These are phyloP conservation scores for Tylopilus cervinicoccineus DNA, from an alignment of 768 basidiomycete genomes.

Conservation along the genomic window DNA sequence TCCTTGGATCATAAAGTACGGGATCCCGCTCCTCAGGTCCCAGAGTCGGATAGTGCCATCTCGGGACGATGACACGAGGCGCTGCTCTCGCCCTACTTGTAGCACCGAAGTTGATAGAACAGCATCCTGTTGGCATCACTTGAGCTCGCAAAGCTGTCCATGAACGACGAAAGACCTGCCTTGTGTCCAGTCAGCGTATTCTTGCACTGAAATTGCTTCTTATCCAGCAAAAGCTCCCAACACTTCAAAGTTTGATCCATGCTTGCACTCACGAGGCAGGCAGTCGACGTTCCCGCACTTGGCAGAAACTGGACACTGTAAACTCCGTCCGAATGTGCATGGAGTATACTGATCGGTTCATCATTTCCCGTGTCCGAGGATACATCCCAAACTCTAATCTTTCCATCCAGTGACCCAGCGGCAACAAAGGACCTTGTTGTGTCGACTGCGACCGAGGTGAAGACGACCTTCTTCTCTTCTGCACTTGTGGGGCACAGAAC, in stretches of 20 bases:
- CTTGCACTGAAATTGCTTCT: conserved; percentile 26
- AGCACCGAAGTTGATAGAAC: conserved; percentile 29
- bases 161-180: conserved; percentile 6
- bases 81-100: conserved; percentile 31
- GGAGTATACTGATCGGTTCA: conserved; percentile 20
- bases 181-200: conserved; percentile 31
- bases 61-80: conserved; percentile 36
- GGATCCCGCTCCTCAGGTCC: conserved; percentile 30
- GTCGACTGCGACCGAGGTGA: conserved; percentile 30
- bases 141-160: background rate
- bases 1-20: conserved; percentile 35
- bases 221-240: conserved; percentile 40
- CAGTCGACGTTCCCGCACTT: conserved; percentile 23
- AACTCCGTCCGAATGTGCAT: conserved; percentile 29
- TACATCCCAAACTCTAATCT: conserved; percentile 50
- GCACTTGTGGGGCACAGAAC: conserved; percentile 16
- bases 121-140: conserved; percentile 22
- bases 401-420: conserved; percentile 49
- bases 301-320: conserved; percentile 31
- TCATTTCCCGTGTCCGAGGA: conserved; percentile 31
- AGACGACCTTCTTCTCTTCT: conserved; percentile 22
- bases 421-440: conserved; percentile 41
- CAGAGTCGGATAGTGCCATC: conserved; percentile 36
- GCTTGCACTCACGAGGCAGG: conserved; percentile 29
- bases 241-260: conserved; percentile 33